phyloP scores from a whole-genome alignment of 2,329 filamentous ascomycete genomes.

The Simplicillium aogashimaense region DNA sequence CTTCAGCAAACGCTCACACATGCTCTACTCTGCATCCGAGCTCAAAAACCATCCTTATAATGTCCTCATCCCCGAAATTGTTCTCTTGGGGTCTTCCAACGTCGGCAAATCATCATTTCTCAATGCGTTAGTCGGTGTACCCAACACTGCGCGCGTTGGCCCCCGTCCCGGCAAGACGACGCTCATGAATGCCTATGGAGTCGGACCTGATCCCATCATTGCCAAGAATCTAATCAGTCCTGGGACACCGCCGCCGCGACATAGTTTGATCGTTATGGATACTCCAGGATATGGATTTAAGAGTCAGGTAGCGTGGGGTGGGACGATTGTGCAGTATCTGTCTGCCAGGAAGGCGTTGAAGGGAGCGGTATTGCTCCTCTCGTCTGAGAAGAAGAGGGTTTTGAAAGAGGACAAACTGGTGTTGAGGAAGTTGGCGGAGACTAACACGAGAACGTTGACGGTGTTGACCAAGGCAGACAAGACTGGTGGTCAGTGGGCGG shows the following conservation, averaged over 20 bases:
- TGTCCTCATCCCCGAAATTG: constrained; percentile 49
- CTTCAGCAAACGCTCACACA: constrained; percentile 20
- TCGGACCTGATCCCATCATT: constrained; percentile 30
- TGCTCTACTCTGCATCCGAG: constrained; percentile 39
- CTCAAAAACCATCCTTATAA: constrained; percentile 41
- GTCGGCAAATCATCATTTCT: constrained; percentile 85
- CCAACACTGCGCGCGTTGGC: constrained; percentile 37
- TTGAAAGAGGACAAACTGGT: constrained; percentile 37
- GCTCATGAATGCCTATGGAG: constrained; percentile 45
- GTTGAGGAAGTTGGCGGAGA: constrained; percentile 33
- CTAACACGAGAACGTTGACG: constrained; percentile 34
- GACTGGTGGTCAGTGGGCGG: constrained; percentile 25
- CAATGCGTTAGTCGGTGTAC: constrained; percentile 60
- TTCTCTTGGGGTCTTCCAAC: constrained; percentile 78
- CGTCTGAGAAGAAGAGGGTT: constrained; percentile 37
- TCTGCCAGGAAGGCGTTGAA: constrained; percentile 32
- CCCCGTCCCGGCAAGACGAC: constrained; percentile 40
- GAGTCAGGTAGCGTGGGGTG: constrained; percentile 39
- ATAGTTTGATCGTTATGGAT: constrained; percentile 39
- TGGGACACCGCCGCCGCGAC: constrained; percentile 29
- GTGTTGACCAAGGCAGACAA: constrained; percentile 51
- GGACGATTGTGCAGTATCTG: constrained; percentile 41
- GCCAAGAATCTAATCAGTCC: constrained; percentile 15
- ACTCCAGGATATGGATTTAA: constrained; percentile 41
- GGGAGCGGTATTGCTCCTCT: constrained; percentile 43